Base-by-base conservation (phyloP, 306 rosid genomes). In the Sphenostylis stenocarpa region DNA sequence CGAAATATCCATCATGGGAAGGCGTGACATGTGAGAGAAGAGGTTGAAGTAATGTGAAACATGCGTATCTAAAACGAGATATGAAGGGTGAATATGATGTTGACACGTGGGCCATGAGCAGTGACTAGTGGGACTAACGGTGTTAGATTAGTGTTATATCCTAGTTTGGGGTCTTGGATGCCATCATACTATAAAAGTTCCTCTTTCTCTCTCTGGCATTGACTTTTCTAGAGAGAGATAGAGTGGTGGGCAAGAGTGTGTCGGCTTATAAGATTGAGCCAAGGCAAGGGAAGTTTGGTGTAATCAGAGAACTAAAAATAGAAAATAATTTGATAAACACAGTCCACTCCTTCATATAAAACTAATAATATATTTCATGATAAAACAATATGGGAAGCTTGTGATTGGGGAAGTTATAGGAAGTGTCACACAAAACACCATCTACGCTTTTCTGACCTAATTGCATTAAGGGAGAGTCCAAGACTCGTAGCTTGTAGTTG, bases 61-160 rank as follows among this genome's bases (percentile, higher is more conserved):
- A 86, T 79, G 90, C 86, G 89, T 82, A 93, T 93, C 97, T 76
- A 64, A 21, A 69, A 52, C 17, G 56, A 82, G 94, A 93, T 87
- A 82, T 77, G 87, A 48, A 34, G 77, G 88, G 66, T 81, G 44
- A 85, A 81, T 57, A 53, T 81, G 91, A 90, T 79, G 73, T 75
- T 76, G 96, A 93, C 90, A 81, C 91, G 87, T 82, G 94, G 93
- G 90, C 88, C 98, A 86, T 39, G 5, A 29, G 39, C 51, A 70
- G 77, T 80, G 83, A 86, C 80, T 86, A 76, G 81, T 79, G 89
- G 84, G 76, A 82, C 86, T 56, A 72, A 58, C 71, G 81, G 88
- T 80, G 77, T 38, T 71, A 51, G 79, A 83, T 81, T 69, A 72
- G 47, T 66, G 76, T 67, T 24, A 21, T 66, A 62, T 69, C 51